Evolutionary conservation across 192 early-diverging fungal species (phyloP), one percentile per base, ranked within the genome.

Genomic region (Podila clonocystis): DNA sequence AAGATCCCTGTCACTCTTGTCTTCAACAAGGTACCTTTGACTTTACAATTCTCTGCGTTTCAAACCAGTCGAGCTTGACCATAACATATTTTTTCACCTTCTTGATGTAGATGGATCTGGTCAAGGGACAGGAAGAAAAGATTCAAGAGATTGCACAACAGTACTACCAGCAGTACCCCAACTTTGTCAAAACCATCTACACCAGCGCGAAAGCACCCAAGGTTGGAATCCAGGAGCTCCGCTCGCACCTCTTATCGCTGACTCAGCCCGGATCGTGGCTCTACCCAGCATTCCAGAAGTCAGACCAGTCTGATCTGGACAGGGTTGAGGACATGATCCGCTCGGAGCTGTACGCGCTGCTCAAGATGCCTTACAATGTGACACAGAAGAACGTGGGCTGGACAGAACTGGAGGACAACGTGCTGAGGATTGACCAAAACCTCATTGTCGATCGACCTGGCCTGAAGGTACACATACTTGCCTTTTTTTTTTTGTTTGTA

Each of bases 321-420:
- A 82, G 77, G 0, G 88, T 91, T 11, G 90, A 91, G 64, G 90
- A 91, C 59, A 68, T 89, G 49, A 87, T 91, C 58, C 85, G 90
- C 19, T 85, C 86, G 9, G 86, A 90, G 48, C 73, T 91, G n/a
- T 91, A 84, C 62, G 83, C 71, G 20, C 31, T 82, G 11, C 71
- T 91, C 24, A 83, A 86, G 65, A 75, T 91, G 12, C 90, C 90
- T n/a, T 91, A 91, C 57, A 71, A 74, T 28, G 38, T 91, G 7
- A 85, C 82, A 24, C 89, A 89, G 63, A 85, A 85, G 29, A 91
- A 91, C 62, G 70, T 84, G 9, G 86, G 89, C 9, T 90, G 88
- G 90, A 89, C 85, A 2, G 82, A 85, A 31, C 26, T 85, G 1
- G 63, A 66, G 38, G 79, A 85, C 36, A 75, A 82, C 45, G 61